Evolutionary conservation across 1,284 basidiomycete species (phyloP).

Genomic region (Cryptococcus sp.): DNA sequence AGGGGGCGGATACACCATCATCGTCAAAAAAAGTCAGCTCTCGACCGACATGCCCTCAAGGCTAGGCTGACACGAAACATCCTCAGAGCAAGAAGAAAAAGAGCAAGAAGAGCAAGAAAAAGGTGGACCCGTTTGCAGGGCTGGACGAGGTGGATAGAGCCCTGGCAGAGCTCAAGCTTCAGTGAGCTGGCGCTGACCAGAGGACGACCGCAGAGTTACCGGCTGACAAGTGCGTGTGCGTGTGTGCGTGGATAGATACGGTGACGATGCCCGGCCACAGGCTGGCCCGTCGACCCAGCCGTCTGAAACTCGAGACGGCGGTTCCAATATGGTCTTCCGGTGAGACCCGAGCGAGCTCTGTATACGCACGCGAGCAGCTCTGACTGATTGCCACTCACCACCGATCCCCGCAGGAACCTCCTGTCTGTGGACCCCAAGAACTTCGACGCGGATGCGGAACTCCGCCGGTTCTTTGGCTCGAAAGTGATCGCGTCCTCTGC

Average conservation of each 20-base stretch:
- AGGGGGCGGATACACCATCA: slow-evolving; percentile 17
- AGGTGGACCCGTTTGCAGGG: slow-evolving; percentile 49
- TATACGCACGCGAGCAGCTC: too few species aligned
- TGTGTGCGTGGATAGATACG: slow-evolving; percentile 27
- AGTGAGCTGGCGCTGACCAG: too few species aligned
- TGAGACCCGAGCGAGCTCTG: too few species aligned
- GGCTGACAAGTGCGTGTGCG: too few species aligned
- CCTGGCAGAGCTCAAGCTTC: slow-evolving; percentile 72
- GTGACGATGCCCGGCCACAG: slow-evolving; percentile 13
- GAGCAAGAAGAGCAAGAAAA: slow-evolving; percentile 57
- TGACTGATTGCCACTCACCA: too few species aligned
- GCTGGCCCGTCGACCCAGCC: slow-evolving; percentile 2
- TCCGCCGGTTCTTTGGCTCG: slow-evolving; percentile 86
- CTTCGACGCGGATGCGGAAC: slow-evolving; percentile 80
- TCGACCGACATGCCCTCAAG: background rate
- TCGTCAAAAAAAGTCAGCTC: slow-evolving; percentile 35
- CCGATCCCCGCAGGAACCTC: slow-evolving; percentile 54
- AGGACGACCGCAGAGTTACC: too few species aligned
- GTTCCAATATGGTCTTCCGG: slow-evolving; percentile 23
- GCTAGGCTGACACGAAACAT: background rate
- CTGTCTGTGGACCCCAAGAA: slow-evolving; percentile 71
- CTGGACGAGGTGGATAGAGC: slow-evolving; percentile 78
- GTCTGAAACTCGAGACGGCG: slow-evolving; percentile 5
- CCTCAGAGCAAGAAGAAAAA: slow-evolving; percentile 3
- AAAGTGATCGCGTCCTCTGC: slow-evolving; percentile 58